Percentiles rank a stretch among this genome's conserved stretches.
These are phyloP conservation scores for Solanum chacoense DNA, from an alignment of 305 asterid genomes.

Conservation along the genomic window DNA sequence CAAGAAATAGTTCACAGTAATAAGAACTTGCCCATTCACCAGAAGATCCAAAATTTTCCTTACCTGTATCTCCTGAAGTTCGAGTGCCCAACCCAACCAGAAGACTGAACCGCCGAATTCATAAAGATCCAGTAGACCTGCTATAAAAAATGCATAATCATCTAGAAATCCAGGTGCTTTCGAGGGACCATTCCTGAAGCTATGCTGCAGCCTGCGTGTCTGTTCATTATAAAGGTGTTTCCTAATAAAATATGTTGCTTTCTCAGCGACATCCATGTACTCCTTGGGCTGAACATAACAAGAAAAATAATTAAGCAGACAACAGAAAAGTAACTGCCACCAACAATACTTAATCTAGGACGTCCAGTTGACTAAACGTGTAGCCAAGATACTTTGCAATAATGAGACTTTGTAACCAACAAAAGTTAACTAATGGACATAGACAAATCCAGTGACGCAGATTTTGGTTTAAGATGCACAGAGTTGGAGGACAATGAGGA, in stretches of 20 bases:
- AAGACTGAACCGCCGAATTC: conserved; percentile 63
- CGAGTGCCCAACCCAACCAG: conserved; percentile 84
- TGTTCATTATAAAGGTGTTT: conserved; percentile 52
- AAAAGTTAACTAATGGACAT: background rate
- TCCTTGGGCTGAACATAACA: conserved; percentile 43
- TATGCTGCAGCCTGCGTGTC: conserved; percentile 57
- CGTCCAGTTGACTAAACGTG: background rate
- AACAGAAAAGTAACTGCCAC: background rate
- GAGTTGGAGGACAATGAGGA: background rate
- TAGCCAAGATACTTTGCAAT: background rate
- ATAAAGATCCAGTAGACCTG: conserved; percentile 69
- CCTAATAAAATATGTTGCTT: conserved; percentile 72
- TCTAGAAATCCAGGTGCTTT: conserved; percentile 91
- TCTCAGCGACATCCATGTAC: conserved; percentile 80
- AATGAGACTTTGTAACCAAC: background rate
- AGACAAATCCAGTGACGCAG: background rate
- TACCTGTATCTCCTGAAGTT: conserved; percentile 72
- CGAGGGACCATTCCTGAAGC: conserved; percentile 83
- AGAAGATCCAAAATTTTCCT: background rate
- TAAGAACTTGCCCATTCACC: background rate
- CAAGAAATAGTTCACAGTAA: background rate
- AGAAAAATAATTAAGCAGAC: conserved; percentile 2
- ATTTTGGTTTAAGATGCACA: background rate
- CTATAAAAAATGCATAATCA: conserved; percentile 73
- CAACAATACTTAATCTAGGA: background rate